Evolutionary conservation across 768 basidiomycete genomes (phyloP).

Genomic region (Boletus subparvulus): DNA sequence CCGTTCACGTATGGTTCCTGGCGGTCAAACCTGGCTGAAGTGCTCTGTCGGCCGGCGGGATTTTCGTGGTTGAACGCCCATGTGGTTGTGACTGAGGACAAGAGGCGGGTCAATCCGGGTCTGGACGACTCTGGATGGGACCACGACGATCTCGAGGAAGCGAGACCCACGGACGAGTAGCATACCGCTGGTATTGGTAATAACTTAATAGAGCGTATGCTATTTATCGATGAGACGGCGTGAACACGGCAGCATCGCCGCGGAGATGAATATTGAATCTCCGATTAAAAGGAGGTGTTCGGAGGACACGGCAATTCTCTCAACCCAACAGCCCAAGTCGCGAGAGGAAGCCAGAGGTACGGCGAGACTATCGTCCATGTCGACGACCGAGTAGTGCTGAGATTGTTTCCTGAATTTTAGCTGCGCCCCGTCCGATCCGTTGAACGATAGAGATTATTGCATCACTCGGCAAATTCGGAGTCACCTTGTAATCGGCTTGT

Average conservation of each 20-base stretch:
- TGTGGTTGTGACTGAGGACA: slow-evolving; percentile 66
- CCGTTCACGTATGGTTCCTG: slow-evolving; percentile 84
- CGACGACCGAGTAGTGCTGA: slow-evolving; percentile 14
- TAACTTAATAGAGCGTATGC: slow-evolving; percentile 1
- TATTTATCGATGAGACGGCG: background rate
- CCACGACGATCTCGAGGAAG: slow-evolving; percentile 22
- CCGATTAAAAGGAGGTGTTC: slow-evolving; percentile 23
- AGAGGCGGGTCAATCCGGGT: slow-evolving; percentile 74
- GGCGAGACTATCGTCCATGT: slow-evolving; percentile 9
- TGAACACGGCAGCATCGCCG: slow-evolving; percentile 6
- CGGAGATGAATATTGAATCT: slow-evolving; percentile 25
- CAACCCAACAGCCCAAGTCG: slow-evolving; percentile 12
- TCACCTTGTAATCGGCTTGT: slow-evolving; percentile 27
- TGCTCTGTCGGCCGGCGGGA: slow-evolving; percentile 78
- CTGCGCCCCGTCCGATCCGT: slow-evolving; percentile 3
- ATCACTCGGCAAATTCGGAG: slow-evolving; percentile 36
- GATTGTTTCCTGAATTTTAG: slow-evolving; percentile 4
- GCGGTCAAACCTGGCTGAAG: slow-evolving; percentile 69
- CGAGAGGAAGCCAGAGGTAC: slow-evolving; percentile 18
- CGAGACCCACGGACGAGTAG: slow-evolving; percentile 14
- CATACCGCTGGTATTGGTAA: background rate
- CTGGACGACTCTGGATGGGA: slow-evolving; percentile 34
- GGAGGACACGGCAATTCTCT: slow-evolving; percentile 30
- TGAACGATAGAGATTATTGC: slow-evolving; percentile 11
- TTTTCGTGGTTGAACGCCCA: slow-evolving; percentile 75